A percentile compares a stretch with the other conserved stretches of the same genome.
These are phyloP conservation scores for Durusdinium trenchii DNA, from an alignment of 73 alveolate species.

Conservation along the genomic window DNA sequence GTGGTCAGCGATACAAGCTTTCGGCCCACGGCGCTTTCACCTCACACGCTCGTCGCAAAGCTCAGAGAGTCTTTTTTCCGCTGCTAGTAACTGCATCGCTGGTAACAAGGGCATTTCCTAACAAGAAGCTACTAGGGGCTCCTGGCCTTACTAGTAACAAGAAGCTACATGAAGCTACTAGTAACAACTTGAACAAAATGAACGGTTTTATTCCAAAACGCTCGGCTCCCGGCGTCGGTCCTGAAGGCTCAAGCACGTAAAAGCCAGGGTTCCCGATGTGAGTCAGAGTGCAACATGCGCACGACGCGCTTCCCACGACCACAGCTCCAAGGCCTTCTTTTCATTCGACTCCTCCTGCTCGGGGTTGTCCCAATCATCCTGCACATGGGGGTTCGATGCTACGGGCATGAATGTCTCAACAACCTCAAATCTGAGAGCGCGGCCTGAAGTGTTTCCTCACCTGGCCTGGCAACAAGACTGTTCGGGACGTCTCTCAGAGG, in stretches of 20 bases:
- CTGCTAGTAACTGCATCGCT: too few relatives aligned
- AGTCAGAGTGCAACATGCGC: background rate
- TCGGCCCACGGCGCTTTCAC: conserved; percentile 93
- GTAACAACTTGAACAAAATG: too few relatives aligned
- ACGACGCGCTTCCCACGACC: background rate
- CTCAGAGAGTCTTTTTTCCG: too few relatives aligned
- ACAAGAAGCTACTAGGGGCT: too few relatives aligned
- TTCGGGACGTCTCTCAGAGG: background rate
- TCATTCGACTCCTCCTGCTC: conserved; percentile 55
- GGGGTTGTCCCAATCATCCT: conserved; percentile 94
- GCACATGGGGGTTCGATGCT: background rate
- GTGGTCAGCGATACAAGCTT: conserved; percentile 96
- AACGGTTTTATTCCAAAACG: too few relatives aligned
- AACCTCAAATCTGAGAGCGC: too few relatives aligned
- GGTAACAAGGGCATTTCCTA: too few relatives aligned
- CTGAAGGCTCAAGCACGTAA: background rate
- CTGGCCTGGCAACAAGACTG: conserved; percentile 46
- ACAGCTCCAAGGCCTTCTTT: conserved; percentile 22
- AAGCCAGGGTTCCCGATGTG: background rate
- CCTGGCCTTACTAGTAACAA: too few relatives aligned
- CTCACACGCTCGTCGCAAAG: too few relatives aligned
- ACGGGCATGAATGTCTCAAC: background rate
- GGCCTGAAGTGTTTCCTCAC: background rate
- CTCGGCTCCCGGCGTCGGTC: conserved; percentile 36
- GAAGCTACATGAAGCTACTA: too few relatives aligned